Percentiles rank a stretch among this genome's conserved stretches.
Evolutionary conservation across 352 stramenopile genomes (phyloP).

Genomic region (Phytophthora niederhauseri): DNA sequence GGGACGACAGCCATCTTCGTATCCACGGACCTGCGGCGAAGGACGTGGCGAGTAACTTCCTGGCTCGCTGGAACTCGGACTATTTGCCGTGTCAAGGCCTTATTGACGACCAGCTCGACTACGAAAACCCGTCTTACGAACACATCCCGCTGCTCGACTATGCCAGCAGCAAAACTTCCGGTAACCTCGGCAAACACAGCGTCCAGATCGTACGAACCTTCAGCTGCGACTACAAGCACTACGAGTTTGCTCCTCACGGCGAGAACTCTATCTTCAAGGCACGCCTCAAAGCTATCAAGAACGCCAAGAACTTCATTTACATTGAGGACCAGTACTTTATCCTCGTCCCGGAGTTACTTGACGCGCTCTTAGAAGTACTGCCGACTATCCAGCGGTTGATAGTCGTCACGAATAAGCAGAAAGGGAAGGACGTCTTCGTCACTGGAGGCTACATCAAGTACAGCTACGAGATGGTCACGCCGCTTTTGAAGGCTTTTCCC

Average conservation of each 20-base stretch:
- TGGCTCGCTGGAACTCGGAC: not conserved
- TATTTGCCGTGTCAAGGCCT: not conserved
- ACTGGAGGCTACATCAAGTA: not conserved
- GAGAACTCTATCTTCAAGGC: not conserved
- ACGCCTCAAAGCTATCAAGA: not conserved
- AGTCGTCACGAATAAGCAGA: not conserved
- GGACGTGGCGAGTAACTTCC: not conserved
- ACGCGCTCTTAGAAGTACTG: not conserved
- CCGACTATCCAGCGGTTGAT: not conserved
- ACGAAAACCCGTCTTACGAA: not conserved
- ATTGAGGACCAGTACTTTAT: not conserved
- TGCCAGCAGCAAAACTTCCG: slow-evolving; percentile 14
- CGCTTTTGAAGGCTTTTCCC: not conserved
- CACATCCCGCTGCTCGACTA: not conserved
- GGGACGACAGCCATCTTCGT: not conserved
- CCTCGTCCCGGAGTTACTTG: not conserved
- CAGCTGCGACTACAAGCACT: not conserved
- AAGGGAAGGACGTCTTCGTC: not conserved
- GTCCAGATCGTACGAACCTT: not conserved
- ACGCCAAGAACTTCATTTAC: not conserved
- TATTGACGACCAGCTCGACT: not conserved
- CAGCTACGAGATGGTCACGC: not conserved
- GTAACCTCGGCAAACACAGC: not conserved
- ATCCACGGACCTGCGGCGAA: not conserved
- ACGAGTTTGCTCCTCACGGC: not conserved